phyloP scores from a whole-genome alignment of 2,329 filamentous ascomycete genomes.

The Xylaria arbuscula region DNA sequence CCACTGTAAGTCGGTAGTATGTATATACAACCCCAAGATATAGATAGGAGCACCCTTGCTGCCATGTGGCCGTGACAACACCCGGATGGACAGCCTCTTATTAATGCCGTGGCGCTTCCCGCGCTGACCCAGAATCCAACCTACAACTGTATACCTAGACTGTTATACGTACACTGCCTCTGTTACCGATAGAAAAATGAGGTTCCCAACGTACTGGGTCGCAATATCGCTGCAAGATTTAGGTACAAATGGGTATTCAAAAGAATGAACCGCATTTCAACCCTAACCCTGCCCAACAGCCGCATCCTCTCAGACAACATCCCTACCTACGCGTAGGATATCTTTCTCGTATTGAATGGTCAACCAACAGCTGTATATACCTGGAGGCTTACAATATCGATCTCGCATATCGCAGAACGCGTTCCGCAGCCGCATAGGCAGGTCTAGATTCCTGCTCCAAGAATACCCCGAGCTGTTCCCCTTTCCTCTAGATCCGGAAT shows the following conservation, averaged over 20 bases:
- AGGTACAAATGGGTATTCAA: neutral
- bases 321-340: neutral
- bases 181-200: neutral
- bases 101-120: slow-evolving; percentile 24
- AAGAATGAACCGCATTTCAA: neutral
- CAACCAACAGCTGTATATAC: neutral
- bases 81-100: slow-evolving; percentile 23
- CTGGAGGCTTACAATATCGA: slow-evolving; percentile 24
- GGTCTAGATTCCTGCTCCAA: slow-evolving; percentile 3
- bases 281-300: slow-evolving; percentile 18
- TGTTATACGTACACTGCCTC: neutral
- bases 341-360: neutral
- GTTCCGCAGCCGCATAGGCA: slow-evolving; percentile 1
- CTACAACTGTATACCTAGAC: neutral
- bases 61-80: slow-evolving; percentile 47
- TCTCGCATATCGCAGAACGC: neutral
- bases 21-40: no score
- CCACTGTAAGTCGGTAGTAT: neutral
- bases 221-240: slow-evolving; percentile 1
- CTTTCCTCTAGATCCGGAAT: no score
- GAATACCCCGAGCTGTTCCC: slow-evolving; percentile 6
- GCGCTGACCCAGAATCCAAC: slow-evolving; percentile 13
- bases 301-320: neutral
- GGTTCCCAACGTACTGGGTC: slow-evolving; percentile 3
- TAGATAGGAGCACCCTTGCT: slow-evolving; percentile 41